Conservation (phyloP, 139 green algal species). For the Micromonas pusilla region DNA sequence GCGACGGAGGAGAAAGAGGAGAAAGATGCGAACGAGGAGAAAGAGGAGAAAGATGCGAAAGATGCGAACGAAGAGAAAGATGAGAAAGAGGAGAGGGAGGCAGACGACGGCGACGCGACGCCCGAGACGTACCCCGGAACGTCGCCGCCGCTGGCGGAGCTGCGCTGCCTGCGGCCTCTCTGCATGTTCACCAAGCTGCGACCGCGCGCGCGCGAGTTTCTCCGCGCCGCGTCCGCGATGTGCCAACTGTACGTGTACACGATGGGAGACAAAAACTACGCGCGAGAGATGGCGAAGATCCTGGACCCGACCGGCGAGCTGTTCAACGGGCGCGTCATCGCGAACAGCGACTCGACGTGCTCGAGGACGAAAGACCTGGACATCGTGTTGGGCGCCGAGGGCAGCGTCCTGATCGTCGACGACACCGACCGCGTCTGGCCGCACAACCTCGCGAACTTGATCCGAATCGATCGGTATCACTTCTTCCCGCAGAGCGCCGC, state of each 20-base stretch:
- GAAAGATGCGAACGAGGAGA: conserved; percentile 50
- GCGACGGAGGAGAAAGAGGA: conserved; percentile 28
- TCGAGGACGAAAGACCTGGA: conserved; percentile 69
- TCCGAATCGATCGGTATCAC: conserved; percentile 75
- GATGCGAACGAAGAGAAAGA: not conserved
- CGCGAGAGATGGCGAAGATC: conserved; percentile 70
- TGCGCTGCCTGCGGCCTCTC: conserved; percentile 14
- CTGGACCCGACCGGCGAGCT: conserved; percentile 57
- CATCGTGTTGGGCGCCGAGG: conserved; percentile 70
- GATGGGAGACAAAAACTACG: conserved; percentile 85
- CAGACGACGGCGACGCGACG: no score
- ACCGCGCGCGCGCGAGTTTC: conserved; percentile 54
- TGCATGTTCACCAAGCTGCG: conserved; percentile 91
- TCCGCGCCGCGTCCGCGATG: conserved; percentile 32
- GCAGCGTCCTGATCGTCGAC: conserved; percentile 73
- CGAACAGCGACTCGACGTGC: conserved; percentile 43
- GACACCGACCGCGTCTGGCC: conserved; percentile 69
- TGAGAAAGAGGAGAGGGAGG: not conserved
- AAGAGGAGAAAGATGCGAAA: not conserved
- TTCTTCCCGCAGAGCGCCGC: conserved; percentile 63
- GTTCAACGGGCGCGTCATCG: conserved; percentile 51
- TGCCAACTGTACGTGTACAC: conserved; percentile 94
- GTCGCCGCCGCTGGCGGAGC: not conserved
- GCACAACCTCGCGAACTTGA: conserved; percentile 68
- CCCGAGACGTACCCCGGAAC: not conserved